Evolutionary conservation across 2,329 filamentous ascomycete genomes (phyloP).

Genomic region (Aspergillus jensenii): DNA sequence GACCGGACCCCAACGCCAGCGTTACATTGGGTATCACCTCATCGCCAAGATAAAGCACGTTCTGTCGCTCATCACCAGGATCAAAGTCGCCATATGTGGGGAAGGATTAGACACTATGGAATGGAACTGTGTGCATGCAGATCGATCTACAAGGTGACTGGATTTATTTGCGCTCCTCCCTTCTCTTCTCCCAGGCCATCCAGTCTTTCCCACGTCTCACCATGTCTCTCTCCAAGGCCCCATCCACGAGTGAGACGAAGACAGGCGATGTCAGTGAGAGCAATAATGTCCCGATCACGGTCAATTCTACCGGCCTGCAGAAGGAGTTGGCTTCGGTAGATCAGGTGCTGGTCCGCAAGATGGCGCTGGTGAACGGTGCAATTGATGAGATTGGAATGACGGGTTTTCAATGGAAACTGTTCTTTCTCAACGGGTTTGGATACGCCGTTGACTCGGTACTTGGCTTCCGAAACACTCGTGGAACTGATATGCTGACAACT

Average conservation of each 20-base stretch:
- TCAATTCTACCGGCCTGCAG: neutral
- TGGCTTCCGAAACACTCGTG: neutral
- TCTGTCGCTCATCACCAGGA: neutral
- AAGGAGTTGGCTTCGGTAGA: slow-evolving; percentile 26
- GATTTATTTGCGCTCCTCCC: neutral
- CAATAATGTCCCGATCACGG: neutral
- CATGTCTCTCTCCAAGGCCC: neutral
- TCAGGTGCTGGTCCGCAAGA: slow-evolving; percentile 40
- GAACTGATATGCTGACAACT: neutral
- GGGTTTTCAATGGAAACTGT: slow-evolving; percentile 59
- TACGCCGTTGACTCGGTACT: slow-evolving; percentile 39
- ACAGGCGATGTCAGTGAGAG: neutral
- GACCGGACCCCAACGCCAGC: neutral
- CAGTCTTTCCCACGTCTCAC: neutral
- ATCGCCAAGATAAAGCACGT: slow-evolving; percentile 1
- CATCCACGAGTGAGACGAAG: neutral
- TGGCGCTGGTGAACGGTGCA: slow-evolving; percentile 37
- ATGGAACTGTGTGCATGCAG: too few relatives aligned
- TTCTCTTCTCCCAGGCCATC: neutral
- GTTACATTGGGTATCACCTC: neutral
- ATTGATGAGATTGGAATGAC: slow-evolving; percentile 64
- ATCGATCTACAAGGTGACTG: neutral
- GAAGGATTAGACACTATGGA: neutral
- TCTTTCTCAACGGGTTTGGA: slow-evolving; percentile 63
- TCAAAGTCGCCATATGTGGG: neutral